phyloP scores from a whole-genome alignment of 495 filamentous ascomycete species.

The Trichoderma asperelloides region DNA sequence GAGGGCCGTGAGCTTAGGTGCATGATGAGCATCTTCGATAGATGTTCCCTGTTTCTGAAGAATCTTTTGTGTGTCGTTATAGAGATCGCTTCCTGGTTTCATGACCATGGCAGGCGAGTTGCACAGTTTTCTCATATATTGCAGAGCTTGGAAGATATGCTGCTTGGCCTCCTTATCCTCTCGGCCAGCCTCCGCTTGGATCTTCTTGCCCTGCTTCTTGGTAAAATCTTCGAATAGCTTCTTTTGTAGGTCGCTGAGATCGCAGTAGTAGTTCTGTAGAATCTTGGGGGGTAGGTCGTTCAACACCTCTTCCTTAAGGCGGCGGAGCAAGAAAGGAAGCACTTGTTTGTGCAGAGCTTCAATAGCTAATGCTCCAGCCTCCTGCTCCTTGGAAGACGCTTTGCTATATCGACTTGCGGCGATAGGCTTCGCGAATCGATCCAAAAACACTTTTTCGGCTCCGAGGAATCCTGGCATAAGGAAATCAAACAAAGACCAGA shows the following conservation, averaged over 20 bases:
- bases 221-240: conserved; percentile 94
- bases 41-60: conserved; percentile 62
- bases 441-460: conserved; percentile 96
- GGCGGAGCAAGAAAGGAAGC: conserved; percentile 88
- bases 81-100: conserved; percentile 86
- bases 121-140: conserved; percentile 98
- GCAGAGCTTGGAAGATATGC: conserved; percentile 97
- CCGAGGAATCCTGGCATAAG: conserved; percentile 97
- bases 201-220: conserved; percentile 78
- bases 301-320: conserved; percentile 94
- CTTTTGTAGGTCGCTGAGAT: conserved; percentile 90
- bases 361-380: conserved; percentile 90
- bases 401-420: conserved; percentile 90
- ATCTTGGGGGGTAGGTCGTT: conserved; percentile 97
- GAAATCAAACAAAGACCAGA: conserved; percentile 98
- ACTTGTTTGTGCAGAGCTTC: conserved; percentile 98
- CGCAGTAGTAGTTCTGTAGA: conserved; percentile 98
- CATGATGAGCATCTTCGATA: conserved; percentile 77
- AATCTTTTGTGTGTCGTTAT: conserved; percentile 69
- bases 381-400: conserved; percentile 96
- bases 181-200: conserved; percentile 66
- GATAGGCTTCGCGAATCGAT: conserved; percentile 95
- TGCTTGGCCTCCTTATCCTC: conserved; percentile 87
- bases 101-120: conserved; percentile 94
- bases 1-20: conserved; percentile 84